Conservation (phyloP, 1,284 basidiomycete species). For the Cryptococcus sp. region DNA sequence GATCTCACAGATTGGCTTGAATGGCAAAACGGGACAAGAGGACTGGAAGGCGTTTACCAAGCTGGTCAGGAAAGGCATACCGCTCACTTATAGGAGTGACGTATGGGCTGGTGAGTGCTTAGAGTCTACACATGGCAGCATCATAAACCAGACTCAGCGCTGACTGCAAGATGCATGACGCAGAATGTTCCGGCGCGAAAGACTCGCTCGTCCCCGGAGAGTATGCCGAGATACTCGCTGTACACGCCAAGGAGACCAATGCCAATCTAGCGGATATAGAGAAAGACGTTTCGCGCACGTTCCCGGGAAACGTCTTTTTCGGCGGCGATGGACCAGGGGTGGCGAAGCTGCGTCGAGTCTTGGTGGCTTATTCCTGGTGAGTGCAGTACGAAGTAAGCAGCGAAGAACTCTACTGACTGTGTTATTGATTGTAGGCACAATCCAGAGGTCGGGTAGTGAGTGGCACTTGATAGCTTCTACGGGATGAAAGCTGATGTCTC, state of each 20-base stretch:
- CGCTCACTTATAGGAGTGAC: conserved; percentile 81
- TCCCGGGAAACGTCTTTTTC: conserved; percentile 96
- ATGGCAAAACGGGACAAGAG: conserved; percentile 65
- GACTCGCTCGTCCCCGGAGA: conserved; percentile 90
- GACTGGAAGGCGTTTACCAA: conserved; percentile 77
- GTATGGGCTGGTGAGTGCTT: conserved; percentile 54
- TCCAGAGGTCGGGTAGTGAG: conserved; percentile 71
- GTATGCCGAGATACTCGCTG: conserved; percentile 77
- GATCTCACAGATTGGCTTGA: conserved; percentile 79
- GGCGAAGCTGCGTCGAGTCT: conserved; percentile 81
- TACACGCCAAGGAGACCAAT: conserved; percentile 60
- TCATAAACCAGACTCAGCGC: conserved; percentile 40
- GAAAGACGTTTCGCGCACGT: conserved; percentile 86
- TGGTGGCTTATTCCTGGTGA: conserved; percentile 87
- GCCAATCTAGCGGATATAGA: conserved; percentile 80
- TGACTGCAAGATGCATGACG: background rate
- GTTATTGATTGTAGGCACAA: conserved; percentile 63
- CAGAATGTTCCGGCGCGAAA: conserved; percentile 87
- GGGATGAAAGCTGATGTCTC: background rate
- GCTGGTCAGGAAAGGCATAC: conserved; percentile 80
- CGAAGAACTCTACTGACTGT: background rate
- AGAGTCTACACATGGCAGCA: too few relatives aligned
- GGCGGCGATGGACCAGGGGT: conserved; percentile 77
- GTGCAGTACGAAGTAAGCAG: conserved; percentile 51
- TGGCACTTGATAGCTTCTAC: background rate